phyloP scores from a whole-genome alignment of 73 alveolate genomes.

The Uronychia binucleata region DNA sequence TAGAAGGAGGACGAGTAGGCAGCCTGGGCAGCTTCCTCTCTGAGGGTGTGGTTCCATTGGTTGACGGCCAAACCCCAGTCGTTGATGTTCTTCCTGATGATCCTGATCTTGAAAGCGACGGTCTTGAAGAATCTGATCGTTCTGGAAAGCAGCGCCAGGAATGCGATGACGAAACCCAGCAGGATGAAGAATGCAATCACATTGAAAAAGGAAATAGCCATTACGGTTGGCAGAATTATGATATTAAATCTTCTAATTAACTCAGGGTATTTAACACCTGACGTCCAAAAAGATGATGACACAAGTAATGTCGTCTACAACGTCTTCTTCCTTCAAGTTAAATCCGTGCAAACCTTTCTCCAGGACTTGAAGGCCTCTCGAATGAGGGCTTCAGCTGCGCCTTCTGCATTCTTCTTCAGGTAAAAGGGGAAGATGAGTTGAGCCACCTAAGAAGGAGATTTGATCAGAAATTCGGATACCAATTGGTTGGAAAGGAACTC shows the following conservation, averaged over 20 bases:
- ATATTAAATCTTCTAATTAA: neutral
- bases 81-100: neutral
- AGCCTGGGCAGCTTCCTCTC: neutral
- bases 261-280: conserved; percentile 4
- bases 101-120: neutral
- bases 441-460: conserved; percentile 49
- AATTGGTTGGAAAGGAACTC: conserved; percentile 72
- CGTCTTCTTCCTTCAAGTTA: too few relatives aligned
- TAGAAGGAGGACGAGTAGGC: neutral
- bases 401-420: conserved; percentile 80
- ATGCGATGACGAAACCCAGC: neutral
- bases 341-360: too few relatives aligned
- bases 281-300: conserved; percentile 75
- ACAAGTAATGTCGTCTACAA: conserved; percentile 91
- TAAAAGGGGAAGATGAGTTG: conserved; percentile 50
- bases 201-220: neutral
- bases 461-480: too few relatives aligned
- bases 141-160: neutral
- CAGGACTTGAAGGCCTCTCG: conserved; percentile 85
- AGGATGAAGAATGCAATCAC: neutral
- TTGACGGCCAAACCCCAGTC: neutral
- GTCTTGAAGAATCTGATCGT: neutral
- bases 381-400: conserved; percentile 85
- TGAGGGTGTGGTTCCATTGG: conserved; percentile 4
- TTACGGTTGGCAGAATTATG: neutral